A percentile compares a stretch with the other conserved stretches of the same genome.
Conservation (phyloP, 768 basidiomycete species). For the Polyporus arcularius region DNA sequence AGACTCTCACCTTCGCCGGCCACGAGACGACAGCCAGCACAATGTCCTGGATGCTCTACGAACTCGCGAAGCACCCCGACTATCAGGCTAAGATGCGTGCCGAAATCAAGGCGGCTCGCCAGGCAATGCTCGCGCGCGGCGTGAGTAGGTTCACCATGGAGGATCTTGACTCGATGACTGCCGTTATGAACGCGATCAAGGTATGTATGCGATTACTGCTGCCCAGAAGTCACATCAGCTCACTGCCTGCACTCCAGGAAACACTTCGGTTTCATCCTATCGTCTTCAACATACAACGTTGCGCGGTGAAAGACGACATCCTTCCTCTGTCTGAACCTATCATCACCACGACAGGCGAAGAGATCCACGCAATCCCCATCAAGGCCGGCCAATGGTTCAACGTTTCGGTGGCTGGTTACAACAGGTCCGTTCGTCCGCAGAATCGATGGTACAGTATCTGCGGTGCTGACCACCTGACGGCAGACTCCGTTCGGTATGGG, state of each 20-base stretch:
- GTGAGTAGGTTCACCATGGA: slow-evolving; percentile 13
- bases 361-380: slow-evolving; percentile 26
- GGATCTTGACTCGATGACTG: slow-evolving; percentile 1
- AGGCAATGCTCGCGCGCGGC: background rate
- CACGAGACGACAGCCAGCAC: slow-evolving; percentile 8
- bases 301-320: slow-evolving; percentile 28
- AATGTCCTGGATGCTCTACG: slow-evolving; percentile 5
- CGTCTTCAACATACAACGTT: slow-evolving; percentile 19
- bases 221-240: background rate
- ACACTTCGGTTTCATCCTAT: slow-evolving; percentile 24
- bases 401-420: slow-evolving; percentile 27
- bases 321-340: slow-evolving; percentile 36
- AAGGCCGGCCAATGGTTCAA: slow-evolving; percentile 36
- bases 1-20: background rate
- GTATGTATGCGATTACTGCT: slow-evolving; percentile 11
- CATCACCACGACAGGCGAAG: slow-evolving; percentile 25
- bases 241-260: slow-evolving; percentile 6
- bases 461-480: background rate
- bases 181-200: slow-evolving; percentile 19
- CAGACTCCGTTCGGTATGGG: slow-evolving; percentile 27
- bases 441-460: no score
- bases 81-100: slow-evolving; percentile 8
- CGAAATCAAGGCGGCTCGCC: slow-evolving; percentile 5
- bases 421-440: slow-evolving; percentile 24
- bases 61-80: slow-evolving; percentile 1